Percentiles rank a stretch among this genome's conserved stretches.
These are phyloP conservation scores for Sporisorium sorghi DNA, from an alignment of 1,284 basidiomycete genomes.

Conservation along the genomic window DNA sequence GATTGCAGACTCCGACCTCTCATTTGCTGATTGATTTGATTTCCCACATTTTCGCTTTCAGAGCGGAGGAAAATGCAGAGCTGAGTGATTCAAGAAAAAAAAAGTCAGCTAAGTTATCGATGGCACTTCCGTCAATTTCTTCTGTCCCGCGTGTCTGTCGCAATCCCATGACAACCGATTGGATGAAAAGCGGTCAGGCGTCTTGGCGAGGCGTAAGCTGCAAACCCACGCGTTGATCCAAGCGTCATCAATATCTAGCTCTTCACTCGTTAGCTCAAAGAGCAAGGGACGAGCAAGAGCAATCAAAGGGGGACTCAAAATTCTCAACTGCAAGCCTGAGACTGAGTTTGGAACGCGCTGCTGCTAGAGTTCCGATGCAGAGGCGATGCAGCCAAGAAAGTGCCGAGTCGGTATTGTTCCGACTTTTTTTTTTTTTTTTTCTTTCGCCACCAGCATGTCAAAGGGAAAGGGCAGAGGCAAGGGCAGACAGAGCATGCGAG, in stretches of 20 bases:
- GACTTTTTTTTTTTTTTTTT: not conserved
- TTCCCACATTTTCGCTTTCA: not conserved
- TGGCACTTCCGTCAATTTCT: not conserved
- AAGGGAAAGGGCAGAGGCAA: not conserved
- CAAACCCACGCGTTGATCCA: not conserved
- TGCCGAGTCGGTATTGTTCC: not conserved
- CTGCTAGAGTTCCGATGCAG: not conserved
- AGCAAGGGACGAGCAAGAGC: too few species aligned
- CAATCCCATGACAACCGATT: slow-evolving; percentile 1
- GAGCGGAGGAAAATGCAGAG: not conserved
- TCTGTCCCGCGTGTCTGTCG: not conserved
- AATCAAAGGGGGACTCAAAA: not conserved
- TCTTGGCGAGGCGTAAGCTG: too few species aligned
- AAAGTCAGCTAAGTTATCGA: not conserved
- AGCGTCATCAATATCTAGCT: too few species aligned
- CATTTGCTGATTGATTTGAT: not conserved
- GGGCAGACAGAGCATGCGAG: not conserved
- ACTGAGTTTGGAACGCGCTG: not conserved
- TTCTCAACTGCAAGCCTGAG: not conserved
- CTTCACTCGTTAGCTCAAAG: too few species aligned
- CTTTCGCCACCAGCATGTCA: not conserved
- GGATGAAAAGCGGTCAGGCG: not conserved
- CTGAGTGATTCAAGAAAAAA: not conserved
- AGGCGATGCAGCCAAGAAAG: not conserved
- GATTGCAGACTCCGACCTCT: not conserved